Percentiles rank a stretch among this genome's conserved stretches.
These are phyloP conservation scores for Salix viminalis DNA, from an alignment of 345 rosid species.

Conservation along the genomic window DNA sequence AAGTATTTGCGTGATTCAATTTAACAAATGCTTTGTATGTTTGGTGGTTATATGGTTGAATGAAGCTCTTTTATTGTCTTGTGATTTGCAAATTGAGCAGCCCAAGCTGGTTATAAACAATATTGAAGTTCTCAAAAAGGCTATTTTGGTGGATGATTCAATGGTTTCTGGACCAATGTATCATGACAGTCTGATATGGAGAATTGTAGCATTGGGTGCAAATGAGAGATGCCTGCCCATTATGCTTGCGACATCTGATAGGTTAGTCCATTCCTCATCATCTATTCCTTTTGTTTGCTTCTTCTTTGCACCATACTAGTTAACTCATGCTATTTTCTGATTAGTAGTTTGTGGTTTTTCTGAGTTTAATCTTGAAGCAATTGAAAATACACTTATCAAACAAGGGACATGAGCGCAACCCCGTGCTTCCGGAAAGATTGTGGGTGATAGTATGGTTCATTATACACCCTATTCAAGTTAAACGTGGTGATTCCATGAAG, in stretches of 20 bases:
- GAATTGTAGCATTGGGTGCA: constrained; percentile 78
- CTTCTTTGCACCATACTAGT: not conserved
- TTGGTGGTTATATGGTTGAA: not conserved
- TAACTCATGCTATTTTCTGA: not conserved
- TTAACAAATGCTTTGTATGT: not conserved
- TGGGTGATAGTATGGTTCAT: not conserved
- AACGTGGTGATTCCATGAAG: not conserved
- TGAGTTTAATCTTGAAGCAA: not conserved
- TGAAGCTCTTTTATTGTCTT: constrained; percentile 10
- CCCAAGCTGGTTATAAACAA: constrained; percentile 96
- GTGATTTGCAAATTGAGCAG: constrained; percentile 44
- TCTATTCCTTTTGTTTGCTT: constrained; percentile 5
- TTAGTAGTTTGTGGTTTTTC: not conserved
- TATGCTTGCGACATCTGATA: constrained; percentile 73
- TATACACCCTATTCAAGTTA: not conserved
- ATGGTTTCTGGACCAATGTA: constrained; percentile 59
- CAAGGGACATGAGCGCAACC: not conserved
- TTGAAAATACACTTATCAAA: not conserved
- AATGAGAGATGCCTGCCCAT: constrained; percentile 83
- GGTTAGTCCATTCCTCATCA: constrained; percentile 41
- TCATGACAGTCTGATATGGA: constrained; percentile 90
- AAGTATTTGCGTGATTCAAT: not conserved
- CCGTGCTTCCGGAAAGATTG: not conserved
- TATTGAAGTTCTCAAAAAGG: constrained; percentile 71
- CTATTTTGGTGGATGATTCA: constrained; percentile 59